Conservation (phyloP, 257 asterid genomes). For the Penstemon barbatus region DNA sequence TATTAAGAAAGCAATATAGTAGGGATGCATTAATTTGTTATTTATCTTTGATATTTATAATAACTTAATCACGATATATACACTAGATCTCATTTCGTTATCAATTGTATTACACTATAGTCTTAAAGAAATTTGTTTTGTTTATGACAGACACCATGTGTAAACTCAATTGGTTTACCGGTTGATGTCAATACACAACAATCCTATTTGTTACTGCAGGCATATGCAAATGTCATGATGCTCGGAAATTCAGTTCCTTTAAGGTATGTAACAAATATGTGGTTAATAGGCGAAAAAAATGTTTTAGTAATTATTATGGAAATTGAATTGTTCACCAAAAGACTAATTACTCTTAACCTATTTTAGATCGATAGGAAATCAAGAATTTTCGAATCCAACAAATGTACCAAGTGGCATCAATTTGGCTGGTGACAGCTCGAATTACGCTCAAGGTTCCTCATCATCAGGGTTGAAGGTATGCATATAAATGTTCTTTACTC, state of each 20-base stretch:
- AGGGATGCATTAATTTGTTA: too few species aligned
- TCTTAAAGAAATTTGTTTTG: neutral
- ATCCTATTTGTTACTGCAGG: neutral
- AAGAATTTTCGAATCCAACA: slow-evolving; percentile 2
- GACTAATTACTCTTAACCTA: neutral
- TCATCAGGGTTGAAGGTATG: slow-evolving; percentile 8
- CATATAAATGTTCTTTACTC: neutral
- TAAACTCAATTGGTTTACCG: neutral
- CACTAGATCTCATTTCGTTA: too few species aligned
- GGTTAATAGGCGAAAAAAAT: too few species aligned
- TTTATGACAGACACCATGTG: slow-evolving; percentile 5
- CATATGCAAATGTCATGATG: neutral
- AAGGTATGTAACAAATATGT: slow-evolving; percentile 6
- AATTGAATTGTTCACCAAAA: too few species aligned
- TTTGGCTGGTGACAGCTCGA: slow-evolving; percentile 8
- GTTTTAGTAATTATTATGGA: too few species aligned
- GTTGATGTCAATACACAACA: slow-evolving; percentile 2
- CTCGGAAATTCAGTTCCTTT: neutral
- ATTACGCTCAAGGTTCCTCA: neutral
- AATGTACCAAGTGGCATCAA: neutral
- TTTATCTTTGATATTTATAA: too few species aligned
- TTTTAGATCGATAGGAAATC: slow-evolving; percentile 10
- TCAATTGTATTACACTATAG: too few species aligned
- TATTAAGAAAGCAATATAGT: too few species aligned
- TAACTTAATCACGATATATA: too few species aligned